A percentile compares a stretch with the other conserved stretches of the same genome.
phyloP scores from a whole-genome alignment of 2,329 filamentous ascomycete species.

The Exophiala spinifera region DNA sequence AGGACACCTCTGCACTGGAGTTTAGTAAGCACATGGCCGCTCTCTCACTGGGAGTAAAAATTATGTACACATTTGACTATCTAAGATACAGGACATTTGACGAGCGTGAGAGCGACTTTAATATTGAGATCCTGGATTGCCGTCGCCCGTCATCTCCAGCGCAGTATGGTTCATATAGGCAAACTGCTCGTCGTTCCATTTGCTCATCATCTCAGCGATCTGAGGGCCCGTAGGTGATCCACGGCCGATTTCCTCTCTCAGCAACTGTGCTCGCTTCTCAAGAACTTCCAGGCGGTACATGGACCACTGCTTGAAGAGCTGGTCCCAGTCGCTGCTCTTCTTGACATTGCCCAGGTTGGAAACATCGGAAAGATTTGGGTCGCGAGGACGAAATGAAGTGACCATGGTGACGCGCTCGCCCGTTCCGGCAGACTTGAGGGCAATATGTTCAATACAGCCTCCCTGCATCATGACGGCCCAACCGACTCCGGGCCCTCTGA shows the following conservation, averaged over 20 bases:
- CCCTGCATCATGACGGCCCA: conserved; percentile 33
- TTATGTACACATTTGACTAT: too few species aligned
- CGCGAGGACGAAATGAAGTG: conserved; percentile 30
- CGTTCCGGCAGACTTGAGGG: conserved; percentile 28
- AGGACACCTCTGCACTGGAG: too few species aligned
- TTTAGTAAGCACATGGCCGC: too few species aligned
- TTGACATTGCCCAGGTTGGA: conserved; percentile 17
- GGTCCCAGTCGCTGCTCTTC: conserved; percentile 13
- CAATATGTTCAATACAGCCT: conserved; percentile 31
- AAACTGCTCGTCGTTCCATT: conserved; percentile 16
- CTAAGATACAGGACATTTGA: too few species aligned
- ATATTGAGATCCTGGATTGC: conserved; percentile 13
- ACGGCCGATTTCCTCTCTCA: conserved; percentile 7
- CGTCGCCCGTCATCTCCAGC: conserved; percentile 10
- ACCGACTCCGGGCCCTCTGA: conserved; percentile 28
- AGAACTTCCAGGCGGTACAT: conserved; percentile 15
- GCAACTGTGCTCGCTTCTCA: conserved; percentile 9
- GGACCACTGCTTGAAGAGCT: conserved; percentile 17
- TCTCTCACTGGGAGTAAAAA: too few species aligned
- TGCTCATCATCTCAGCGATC: conserved; percentile 12
- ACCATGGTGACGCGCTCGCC: conserved; percentile 32
- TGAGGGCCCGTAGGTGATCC: conserved; percentile 1
- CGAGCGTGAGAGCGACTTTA: neutral
- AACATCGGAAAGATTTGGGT: conserved; percentile 10
- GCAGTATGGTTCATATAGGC: conserved; percentile 15